Evolutionary conservation across 2,329 filamentous ascomycete genomes (phyloP), one percentile per base, ranked within the genome.

Genomic region (Ilyonectria sp.): DNA sequence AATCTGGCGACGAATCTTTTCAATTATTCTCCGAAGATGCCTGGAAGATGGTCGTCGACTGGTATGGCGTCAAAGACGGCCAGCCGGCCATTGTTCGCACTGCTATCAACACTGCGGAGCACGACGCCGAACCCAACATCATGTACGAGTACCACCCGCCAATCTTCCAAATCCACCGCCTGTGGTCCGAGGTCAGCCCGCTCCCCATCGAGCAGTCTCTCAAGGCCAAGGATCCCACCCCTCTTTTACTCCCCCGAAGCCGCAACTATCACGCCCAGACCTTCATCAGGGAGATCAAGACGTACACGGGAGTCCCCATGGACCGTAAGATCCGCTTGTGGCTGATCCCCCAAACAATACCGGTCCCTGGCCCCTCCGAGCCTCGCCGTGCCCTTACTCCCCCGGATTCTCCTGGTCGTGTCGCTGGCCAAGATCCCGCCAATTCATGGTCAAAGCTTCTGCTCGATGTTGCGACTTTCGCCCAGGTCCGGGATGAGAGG

Each of bases 141-240:
- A 85, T 92, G 74, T 97, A 92, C 79, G 96, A 98, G 81, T 85
- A 94, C 46, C 90, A 94, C 75, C 96, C 95, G 5, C 94, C 94
- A 0, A 86, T 97, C 49, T 93, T 98, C 79, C 94, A 91, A 1
- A 86, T 98, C 67, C 90, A 97, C 77, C 94, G 95, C 72, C 85
- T 98, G 2, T 91, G 91, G 78, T 89, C 89, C 3, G 83, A 87
- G 19, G 82, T 86, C 58, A 90, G 86, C 71, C 87, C 88, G 2
- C 81, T 89, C 23, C 83, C 86, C 6, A 83, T 88, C 55, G 83
- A 89, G 43, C 87, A 91, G 74, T 82, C 86, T 2, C 81, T 92
- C 63, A 90, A 91, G 74, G 88, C 90, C 11, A 87, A 82, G 61
- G 86, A 88, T 43, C 87, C 88, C 17, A 82, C 88, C 6, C 90